Conservation (phyloP, 164 flowering plant genomes). For the Sedum album region DNA sequence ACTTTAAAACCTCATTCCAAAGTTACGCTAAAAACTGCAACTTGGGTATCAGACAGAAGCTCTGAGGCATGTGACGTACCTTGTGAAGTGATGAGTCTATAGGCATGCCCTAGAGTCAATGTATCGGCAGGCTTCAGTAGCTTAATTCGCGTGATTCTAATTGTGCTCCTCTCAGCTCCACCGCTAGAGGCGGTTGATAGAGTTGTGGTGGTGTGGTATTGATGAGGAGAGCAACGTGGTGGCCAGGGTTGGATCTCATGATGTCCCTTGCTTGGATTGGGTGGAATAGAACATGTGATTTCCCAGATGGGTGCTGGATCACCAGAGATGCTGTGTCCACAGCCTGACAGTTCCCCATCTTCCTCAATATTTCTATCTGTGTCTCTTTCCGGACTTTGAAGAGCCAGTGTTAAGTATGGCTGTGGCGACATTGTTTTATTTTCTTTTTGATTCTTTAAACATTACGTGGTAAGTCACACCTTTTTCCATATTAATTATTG, state of each 20-base stretch:
- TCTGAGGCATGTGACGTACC: constrained; percentile 25
- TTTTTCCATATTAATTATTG: too few species aligned
- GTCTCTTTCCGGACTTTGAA: too few species aligned
- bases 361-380: too few species aligned
- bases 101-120: constrained; percentile 31
- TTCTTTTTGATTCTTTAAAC: too few species aligned
- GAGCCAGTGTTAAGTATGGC: too few species aligned
- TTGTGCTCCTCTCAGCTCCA: constrained; percentile 11
- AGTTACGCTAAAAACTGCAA: neutral
- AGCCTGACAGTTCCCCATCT: neutral
- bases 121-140: constrained; percentile 73
- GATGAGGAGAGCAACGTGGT: constrained; percentile 79
- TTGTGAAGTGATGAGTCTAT: constrained; percentile 28
- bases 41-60: neutral
- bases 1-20: too few species aligned
- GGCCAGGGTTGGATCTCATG: constrained; percentile 75
- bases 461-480: too few species aligned
- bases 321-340: constrained; percentile 14
- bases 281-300: constrained; percentile 50
- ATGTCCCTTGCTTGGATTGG: constrained; percentile 60
- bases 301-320: constrained; percentile 70
- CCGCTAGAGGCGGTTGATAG: constrained; percentile 9
- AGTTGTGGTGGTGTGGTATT: constrained; percentile 29
- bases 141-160: constrained; percentile 26
- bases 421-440: too few species aligned